These are phyloP conservation scores for Microthyrium microscopicum DNA, from an alignment of 2,329 filamentous ascomycete genomes.

Conservation along the genomic window DNA sequence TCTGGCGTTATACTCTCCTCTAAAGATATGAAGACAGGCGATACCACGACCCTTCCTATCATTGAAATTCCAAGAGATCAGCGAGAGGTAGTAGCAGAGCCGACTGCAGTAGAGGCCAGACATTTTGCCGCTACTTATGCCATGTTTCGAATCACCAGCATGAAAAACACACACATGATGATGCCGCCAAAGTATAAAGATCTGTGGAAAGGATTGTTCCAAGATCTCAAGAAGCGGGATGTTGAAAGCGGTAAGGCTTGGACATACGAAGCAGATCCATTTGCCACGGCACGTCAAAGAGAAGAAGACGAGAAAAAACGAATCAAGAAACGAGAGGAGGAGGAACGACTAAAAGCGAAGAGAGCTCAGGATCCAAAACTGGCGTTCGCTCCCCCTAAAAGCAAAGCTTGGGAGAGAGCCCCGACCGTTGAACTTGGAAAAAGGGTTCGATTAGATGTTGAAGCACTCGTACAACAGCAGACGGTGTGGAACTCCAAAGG, in stretches of 20 bases:
- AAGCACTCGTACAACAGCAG: conserved; percentile 59
- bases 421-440: conserved; percentile 89
- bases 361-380: conserved; percentile 33
- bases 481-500: conserved; percentile 77
- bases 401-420: conserved; percentile 62
- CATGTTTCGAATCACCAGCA: conserved; percentile 80
- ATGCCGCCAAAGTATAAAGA: conserved; percentile 79
- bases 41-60: conserved; percentile 56
- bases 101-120: conserved; percentile 73
- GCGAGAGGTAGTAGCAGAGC: conserved; percentile 56
- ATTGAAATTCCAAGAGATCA: conserved; percentile 62
- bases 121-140: conserved; percentile 89
- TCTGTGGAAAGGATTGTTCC: conserved; percentile 80
- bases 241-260: conserved; percentile 60
- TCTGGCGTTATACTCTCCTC: conserved; percentile 64
- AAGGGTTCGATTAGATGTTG: conserved; percentile 61
- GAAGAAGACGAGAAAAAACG: conserved; percentile 60
- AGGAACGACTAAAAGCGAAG: conserved; percentile 35
- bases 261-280: conserved; percentile 94
- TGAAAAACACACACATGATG: conserved; percentile 91
- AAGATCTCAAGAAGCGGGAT: conserved; percentile 65
- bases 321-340: conserved; percentile 65
- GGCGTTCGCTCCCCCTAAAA: conserved; percentile 17
- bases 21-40: conserved; percentile 66
- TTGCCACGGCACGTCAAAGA: conserved; percentile 60